phyloP scores from a whole-genome alignment of 768 basidiomycete species.

The Asterophora lycoperdoides region DNA sequence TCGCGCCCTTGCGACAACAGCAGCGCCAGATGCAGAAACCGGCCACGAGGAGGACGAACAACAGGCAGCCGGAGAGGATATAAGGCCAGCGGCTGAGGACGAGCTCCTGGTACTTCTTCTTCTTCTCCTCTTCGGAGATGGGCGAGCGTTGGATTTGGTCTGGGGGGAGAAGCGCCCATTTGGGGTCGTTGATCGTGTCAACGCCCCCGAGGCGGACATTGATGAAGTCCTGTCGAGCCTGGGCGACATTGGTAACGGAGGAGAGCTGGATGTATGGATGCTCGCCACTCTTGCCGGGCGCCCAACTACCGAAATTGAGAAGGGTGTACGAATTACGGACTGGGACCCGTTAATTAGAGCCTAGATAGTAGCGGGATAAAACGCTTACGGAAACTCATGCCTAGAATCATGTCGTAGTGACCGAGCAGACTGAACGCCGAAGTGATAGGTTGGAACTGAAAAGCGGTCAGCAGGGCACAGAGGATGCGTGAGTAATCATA shows the following conservation, averaged over 20 bases:
- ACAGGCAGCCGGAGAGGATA: slow-evolving; percentile 58
- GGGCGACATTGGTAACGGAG: slow-evolving; percentile 47
- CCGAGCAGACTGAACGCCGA: slow-evolving; percentile 74
- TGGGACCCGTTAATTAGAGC: slow-evolving; percentile 23
- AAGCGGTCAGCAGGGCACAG: slow-evolving; percentile 7
- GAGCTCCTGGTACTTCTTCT: slow-evolving; percentile 58
- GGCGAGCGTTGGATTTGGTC: slow-evolving; percentile 60
- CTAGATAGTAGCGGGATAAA: neutral
- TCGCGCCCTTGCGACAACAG: slow-evolving; percentile 42
- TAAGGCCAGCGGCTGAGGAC: slow-evolving; percentile 72
- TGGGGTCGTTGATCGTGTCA: slow-evolving; percentile 49
- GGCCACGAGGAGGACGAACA: slow-evolving; percentile 40
- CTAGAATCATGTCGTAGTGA: slow-evolving; percentile 78
- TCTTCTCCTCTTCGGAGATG: slow-evolving; percentile 59
- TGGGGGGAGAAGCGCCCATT: slow-evolving; percentile 58
- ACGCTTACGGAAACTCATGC: slow-evolving; percentile 69
- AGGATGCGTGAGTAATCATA: slow-evolving; percentile 28
- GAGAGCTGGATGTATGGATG: slow-evolving; percentile 71
- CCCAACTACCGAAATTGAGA: slow-evolving; percentile 68
- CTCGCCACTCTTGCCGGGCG: slow-evolving; percentile 41
- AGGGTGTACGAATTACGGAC: slow-evolving; percentile 76
- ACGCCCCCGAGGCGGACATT: slow-evolving; percentile 53
- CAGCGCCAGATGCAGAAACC: slow-evolving; percentile 57
- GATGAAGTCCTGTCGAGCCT: slow-evolving; percentile 66
- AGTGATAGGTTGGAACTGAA: slow-evolving; percentile 79